Evolutionary conservation across 441 rosid species (phyloP).

Genomic region (Erysimum pusillum): DNA sequence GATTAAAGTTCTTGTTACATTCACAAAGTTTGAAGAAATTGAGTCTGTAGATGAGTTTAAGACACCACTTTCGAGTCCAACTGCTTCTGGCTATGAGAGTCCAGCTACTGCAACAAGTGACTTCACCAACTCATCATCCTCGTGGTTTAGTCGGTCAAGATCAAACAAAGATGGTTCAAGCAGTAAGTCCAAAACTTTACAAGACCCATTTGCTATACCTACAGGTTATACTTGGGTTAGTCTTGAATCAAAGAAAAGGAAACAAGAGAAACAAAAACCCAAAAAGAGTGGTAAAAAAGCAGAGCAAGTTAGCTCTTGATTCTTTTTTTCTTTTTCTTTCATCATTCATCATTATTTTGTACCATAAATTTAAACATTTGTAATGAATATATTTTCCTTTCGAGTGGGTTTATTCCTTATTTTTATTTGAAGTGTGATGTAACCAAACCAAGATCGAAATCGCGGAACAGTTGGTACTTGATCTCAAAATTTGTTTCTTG

Average conservation of each 20-base stretch:
- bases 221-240: slow-evolving; percentile 83
- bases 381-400: no score
- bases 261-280: slow-evolving; percentile 82
- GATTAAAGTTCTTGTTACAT: slow-evolving; percentile 87
- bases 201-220: slow-evolving; percentile 88
- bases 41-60: slow-evolving; percentile 84
- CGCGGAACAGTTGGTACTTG: no score
- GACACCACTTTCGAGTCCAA: slow-evolving; percentile 96
- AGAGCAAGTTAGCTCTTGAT: slow-evolving; percentile 41
- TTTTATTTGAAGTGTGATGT: no score
- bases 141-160: slow-evolving; percentile 93
- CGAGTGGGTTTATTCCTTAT: no score
- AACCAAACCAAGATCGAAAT: no score
- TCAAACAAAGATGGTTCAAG: slow-evolving; percentile 66
- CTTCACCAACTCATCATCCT: slow-evolving; percentile 70
- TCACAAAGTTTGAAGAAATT: slow-evolving; percentile 91
- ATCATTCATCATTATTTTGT: no score
- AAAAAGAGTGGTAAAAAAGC: slow-evolving; percentile 71
- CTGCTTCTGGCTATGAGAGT: slow-evolving; percentile 65
- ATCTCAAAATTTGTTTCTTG: no score
- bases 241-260: slow-evolving; percentile 87
- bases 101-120: slow-evolving; percentile 74
- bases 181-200: slow-evolving; percentile 63
- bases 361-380: no score
- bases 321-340: not conserved